Evolutionary conservation across 345 rosid genomes (phyloP).

Genomic region (Mangifera indica): DNA sequence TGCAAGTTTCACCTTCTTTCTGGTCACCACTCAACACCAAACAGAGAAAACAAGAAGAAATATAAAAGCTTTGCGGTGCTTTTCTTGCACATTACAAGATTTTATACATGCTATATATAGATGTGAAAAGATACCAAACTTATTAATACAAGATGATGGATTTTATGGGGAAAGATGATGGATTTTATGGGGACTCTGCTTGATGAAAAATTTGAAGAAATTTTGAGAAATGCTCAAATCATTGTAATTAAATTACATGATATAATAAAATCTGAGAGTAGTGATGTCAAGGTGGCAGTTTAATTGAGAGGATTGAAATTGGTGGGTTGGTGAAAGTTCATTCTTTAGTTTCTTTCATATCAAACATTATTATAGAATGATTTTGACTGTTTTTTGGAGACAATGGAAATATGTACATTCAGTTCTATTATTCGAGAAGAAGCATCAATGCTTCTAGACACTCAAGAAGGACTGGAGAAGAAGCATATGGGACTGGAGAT

Average conservation of each 20-base stretch:
- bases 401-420: neutral
- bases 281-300: neutral
- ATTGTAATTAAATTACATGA: neutral
- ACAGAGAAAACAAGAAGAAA: neutral
- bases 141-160: neutral
- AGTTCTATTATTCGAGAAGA: conserved; percentile 8
- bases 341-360: neutral
- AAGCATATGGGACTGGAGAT: too few relatives aligned
- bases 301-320: conserved; percentile 10
- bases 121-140: neutral
- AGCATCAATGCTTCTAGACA: too few relatives aligned
- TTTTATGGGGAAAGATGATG: neutral
- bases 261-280: conserved; percentile 2
- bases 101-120: conserved; percentile 8
- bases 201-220: too few relatives aligned
- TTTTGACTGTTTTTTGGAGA: neutral
- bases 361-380: neutral
- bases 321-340: neutral
- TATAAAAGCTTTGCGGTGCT: neutral
- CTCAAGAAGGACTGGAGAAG: too few relatives aligned
- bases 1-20: conserved; percentile 55
- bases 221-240: conserved; percentile 14
- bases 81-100: neutral
- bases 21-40: conserved; percentile 41
- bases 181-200: neutral